Evolutionary conservation across 2,329 filamentous ascomycete species (phyloP).

Genomic region (Seiridium unicorne): DNA sequence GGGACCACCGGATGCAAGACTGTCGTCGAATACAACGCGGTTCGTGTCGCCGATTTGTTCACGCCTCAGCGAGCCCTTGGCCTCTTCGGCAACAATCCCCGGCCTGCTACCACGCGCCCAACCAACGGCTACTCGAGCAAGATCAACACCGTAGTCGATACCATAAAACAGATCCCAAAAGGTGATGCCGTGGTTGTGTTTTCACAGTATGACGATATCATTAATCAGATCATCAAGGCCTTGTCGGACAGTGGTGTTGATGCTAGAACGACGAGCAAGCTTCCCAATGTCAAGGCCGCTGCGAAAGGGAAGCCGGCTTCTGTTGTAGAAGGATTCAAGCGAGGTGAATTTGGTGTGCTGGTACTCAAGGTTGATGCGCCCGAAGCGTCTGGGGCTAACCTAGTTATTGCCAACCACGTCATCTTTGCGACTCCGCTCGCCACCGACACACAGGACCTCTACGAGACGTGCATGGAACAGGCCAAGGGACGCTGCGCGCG

Average conservation of each 20-base stretch:
- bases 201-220: conserved; percentile 29
- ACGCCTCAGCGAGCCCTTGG: neutral
- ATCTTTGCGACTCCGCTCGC: conserved; percentile 36
- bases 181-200: conserved; percentile 34
- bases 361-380: conserved; percentile 36
- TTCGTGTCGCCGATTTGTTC: conserved; percentile 7
- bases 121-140: conserved; percentile 16
- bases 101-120: neutral
- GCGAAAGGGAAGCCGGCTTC: neutral
- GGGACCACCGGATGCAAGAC: conserved; percentile 10
- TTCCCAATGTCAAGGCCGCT: neutral
- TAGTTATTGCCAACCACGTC: conserved; percentile 40
- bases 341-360: conserved; percentile 23
- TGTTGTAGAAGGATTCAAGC: conserved; percentile 26
- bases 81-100: neutral
- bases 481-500: conserved; percentile 38
- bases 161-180: conserved; percentile 12
- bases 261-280: conserved; percentile 9
- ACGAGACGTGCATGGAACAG: conserved; percentile 35
- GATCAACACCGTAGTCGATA: conserved; percentile 15
- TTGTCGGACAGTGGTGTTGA: conserved; percentile 14
- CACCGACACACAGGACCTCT: conserved; percentile 28
- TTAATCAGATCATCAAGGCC: conserved; percentile 20
- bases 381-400: conserved; percentile 39
- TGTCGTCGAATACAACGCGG: conserved; percentile 5